Evolutionary conservation across 352 stramenopile genomes (phyloP).

Genomic region (Elongisporangium anandrum): DNA sequence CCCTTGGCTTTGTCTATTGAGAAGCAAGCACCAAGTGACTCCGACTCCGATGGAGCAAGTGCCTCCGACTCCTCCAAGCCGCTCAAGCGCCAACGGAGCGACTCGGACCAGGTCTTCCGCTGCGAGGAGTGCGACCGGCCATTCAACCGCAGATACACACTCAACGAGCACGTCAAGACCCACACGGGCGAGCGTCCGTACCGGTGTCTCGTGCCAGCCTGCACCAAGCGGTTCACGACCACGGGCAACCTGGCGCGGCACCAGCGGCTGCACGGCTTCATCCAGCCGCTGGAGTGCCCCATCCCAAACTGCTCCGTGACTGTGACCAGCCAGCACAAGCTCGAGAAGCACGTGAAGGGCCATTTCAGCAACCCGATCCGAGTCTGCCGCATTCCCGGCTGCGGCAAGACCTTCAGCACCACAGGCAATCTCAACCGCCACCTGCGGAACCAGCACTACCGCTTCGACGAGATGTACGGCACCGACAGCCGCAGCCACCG

Average conservation of each 20-base stretch:
- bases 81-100: neutral
- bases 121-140: constrained; percentile 23
- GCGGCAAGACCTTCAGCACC: constrained; percentile 46
- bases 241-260: constrained; percentile 46
- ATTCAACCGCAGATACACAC: constrained; percentile 68
- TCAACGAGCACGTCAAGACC: constrained; percentile 73
- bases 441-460: constrained; percentile 34
- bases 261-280: constrained; percentile 35
- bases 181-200: constrained; percentile 58
- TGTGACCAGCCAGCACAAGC: constrained; percentile 36
- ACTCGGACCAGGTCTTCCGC: neutral
- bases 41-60: neutral
- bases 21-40: neutral
- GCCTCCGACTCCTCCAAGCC: neutral
- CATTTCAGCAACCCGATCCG: constrained; percentile 32
- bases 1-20: no score
- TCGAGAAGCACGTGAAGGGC: constrained; percentile 37
- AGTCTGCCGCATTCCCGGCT: constrained; percentile 26
- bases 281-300: constrained; percentile 28
- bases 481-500: neutral
- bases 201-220: constrained; percentile 25
- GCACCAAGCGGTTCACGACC: constrained; percentile 47
- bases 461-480: neutral
- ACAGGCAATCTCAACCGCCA: constrained; percentile 49
- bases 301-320: constrained; percentile 18